A percentile compares a stretch with the other conserved stretches of the same genome.
These are phyloP conservation scores for Dimocarpus longan DNA, from an alignment of 345 rosid species.

Conservation along the genomic window DNA sequence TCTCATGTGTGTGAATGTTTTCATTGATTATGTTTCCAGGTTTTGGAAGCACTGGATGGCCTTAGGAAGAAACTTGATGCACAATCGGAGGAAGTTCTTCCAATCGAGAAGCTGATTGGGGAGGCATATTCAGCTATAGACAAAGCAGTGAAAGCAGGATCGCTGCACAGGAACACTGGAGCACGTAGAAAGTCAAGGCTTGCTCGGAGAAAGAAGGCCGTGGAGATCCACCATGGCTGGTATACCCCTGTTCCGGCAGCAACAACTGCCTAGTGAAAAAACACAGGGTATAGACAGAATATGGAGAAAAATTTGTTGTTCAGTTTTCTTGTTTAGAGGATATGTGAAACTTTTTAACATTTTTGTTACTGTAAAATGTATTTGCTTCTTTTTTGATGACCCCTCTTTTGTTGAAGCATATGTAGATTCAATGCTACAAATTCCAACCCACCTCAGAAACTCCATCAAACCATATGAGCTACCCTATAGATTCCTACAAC, in stretches of 20 bases:
- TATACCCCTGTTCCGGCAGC: conserved; percentile 59
- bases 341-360: background rate
- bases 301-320: background rate
- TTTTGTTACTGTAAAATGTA: conserved; percentile 3
- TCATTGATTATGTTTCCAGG: conserved; percentile 44
- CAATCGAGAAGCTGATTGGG: conserved; percentile 76
- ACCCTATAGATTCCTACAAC: background rate
- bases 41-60: conserved; percentile 69
- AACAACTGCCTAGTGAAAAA: conserved; percentile 30
- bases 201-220: conserved; percentile 87
- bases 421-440: background rate
- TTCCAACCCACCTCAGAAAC: background rate
- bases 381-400: background rate
- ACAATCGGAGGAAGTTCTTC: conserved; percentile 65
- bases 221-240: conserved; percentile 91
- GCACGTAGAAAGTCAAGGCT: conserved; percentile 84
- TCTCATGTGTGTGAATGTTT: background rate
- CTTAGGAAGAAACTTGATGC: conserved; percentile 86
- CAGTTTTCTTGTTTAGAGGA: conserved; percentile 18
- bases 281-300: background rate
- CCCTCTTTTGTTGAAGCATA: background rate
- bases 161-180: conserved; percentile 82
- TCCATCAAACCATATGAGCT: background rate
- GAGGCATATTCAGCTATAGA: conserved; percentile 89
- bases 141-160: conserved; percentile 75